These are phyloP conservation scores for Vitis rotundifolia DNA, from an alignment of 164 flowering plant genomes.

Conservation along the genomic window DNA sequence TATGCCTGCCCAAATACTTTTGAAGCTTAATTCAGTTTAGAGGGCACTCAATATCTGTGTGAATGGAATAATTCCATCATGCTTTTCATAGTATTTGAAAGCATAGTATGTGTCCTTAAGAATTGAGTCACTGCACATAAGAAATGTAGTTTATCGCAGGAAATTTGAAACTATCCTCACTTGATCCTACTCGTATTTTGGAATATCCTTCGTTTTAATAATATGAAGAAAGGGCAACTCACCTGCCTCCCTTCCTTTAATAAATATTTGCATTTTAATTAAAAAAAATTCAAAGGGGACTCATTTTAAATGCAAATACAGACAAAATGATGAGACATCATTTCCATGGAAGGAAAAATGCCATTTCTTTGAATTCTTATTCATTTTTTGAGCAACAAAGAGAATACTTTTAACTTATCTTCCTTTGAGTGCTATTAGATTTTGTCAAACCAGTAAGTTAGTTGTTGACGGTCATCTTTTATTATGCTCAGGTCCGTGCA, in stretches of 20 bases:
- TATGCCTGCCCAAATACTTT: too few relatives aligned
- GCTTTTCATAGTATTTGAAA: not conserved
- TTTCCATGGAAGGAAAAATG: not conserved
- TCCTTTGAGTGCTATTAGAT: not conserved
- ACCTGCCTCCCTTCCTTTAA: too few relatives aligned
- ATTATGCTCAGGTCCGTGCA: slow-evolving; percentile 53
- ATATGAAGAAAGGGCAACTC: too few relatives aligned
- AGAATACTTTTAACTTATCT: not conserved
- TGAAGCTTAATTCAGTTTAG: too few relatives aligned
- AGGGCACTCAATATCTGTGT: not conserved
- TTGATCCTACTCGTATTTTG: not conserved
- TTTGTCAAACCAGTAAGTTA: not conserved
- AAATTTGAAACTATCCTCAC: not conserved
- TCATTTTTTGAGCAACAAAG: not conserved
- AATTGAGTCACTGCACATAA: not conserved
- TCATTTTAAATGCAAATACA: not conserved
- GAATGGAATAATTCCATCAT: not conserved
- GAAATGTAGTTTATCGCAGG: too few relatives aligned
- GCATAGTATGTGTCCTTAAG: not conserved
- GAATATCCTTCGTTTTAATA: not conserved
- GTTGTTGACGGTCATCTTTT: not conserved
- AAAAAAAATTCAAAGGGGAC: not conserved
- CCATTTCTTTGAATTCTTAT: not conserved
- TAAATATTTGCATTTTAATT: too few relatives aligned
- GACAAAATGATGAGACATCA: too few relatives aligned